Conservation (phyloP, 1,284 basidiomycete genomes). For the Sporisorium iseilematis-ciliati region DNA sequence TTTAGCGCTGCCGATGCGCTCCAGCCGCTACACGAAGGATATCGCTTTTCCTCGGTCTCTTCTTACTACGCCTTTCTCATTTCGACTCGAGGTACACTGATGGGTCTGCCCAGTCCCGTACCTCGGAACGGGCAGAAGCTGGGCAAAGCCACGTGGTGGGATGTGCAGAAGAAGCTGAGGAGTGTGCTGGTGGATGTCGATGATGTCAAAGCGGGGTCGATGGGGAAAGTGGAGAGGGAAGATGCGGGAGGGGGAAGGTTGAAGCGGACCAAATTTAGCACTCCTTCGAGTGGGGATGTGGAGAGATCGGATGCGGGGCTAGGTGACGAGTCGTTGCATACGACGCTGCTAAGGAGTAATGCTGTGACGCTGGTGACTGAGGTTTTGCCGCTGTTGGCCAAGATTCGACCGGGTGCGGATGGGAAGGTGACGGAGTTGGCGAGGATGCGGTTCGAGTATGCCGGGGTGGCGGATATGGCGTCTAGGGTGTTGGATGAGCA, state of each 20-base stretch:
- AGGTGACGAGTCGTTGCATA: conserved; percentile 9
- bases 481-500: conserved; percentile 30
- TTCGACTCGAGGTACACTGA: conserved; percentile 80
- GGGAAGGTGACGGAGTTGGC: conserved; percentile 16
- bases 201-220: conserved; percentile 42
- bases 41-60: conserved; percentile 75
- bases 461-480: conserved; percentile 40
- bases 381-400: conserved; percentile 42
- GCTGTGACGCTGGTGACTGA: conserved; percentile 33
- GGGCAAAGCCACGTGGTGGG: conserved; percentile 73
- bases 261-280: conserved; percentile 24
- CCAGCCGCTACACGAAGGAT: conserved; percentile 74
- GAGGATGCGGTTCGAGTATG: conserved; percentile 43
- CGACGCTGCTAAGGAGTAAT: conserved; percentile 19
- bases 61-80: conserved; percentile 88
- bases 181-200: conserved; percentile 68
- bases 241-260: conserved; percentile 3
- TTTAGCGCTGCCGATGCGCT: conserved; percentile 83
- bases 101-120: conserved; percentile 88
- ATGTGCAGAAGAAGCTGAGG: conserved; percentile 67
- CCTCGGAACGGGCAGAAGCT: conserved; percentile 79
- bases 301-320: conserved; percentile 29
- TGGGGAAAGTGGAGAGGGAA: conserved; percentile 1
- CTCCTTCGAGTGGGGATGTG: conserved; percentile 4
- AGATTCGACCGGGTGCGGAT: conserved; percentile 25